Evolutionary conservation across 306 rosid genomes (phyloP), one percentile per base, ranked within the genome.

Genomic region (Mimosa pudica): DNA sequence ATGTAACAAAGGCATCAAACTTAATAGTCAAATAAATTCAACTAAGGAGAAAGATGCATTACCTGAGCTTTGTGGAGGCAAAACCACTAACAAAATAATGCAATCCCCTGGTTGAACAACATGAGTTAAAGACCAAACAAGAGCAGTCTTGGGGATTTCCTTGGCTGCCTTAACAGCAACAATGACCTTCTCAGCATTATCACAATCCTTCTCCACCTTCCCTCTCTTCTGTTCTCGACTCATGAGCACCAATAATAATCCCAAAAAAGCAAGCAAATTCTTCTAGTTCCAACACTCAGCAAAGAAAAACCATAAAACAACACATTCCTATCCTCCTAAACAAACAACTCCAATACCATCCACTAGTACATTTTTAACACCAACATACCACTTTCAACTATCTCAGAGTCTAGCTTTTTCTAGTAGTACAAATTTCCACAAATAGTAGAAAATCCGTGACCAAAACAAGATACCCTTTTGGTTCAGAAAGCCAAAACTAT

Each of bases 81-180:
- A 91, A 84, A 96, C 99, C 69, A 96, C 99, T 33, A 96, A 88
- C 71, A 96, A 74, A 70, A 98, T 93, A 75, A 96, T 96, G 90
- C 97, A 96, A 73, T 96, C 98, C 42, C 99, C 99, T 35, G 97
- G 97, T 71, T 96, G 98, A 80, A 96, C 98, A 84, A 96, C 97
- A 89, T 93, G 98, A 82, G 98, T 96, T 80, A 96, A 83, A 36
- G 99, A 94, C 99, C 99, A 96, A 47, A 96, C 94, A 69, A 96
- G 87, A 78, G 99, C 99, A 76, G 88, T 89, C 85, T 91, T 93
- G 13, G 99, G 97, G 85, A 96, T 85, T 78, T 96, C 99, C 83
- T 93, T 93, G 10, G 94, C 87, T 13, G 97, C 97, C 91, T 91
- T 96, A 17, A 96, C 99, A 1, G 98, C 98, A 70, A 96, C 99